Percentiles rank a stretch among this genome's conserved stretches.
These are phyloP conservation scores for Parathielavia appendiculata DNA, from an alignment of 495 filamentous ascomycete species.

Conservation along the genomic window DNA sequence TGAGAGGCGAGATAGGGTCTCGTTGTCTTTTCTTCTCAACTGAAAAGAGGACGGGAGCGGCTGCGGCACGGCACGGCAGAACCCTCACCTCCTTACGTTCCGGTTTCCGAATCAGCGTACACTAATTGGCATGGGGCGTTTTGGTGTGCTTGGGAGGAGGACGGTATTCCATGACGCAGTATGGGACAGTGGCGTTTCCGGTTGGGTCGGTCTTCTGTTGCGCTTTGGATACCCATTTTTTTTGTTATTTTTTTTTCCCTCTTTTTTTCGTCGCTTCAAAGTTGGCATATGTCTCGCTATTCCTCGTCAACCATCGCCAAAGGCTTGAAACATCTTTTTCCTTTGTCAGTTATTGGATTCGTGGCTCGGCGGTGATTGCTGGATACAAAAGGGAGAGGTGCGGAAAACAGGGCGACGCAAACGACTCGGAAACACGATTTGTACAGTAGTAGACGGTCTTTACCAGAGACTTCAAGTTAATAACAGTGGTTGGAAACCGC, in stretches of 20 bases:
- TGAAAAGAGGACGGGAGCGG: not conserved
- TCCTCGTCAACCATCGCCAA: not conserved
- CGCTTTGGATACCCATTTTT: slow-evolving; percentile 7
- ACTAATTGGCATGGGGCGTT: not conserved
- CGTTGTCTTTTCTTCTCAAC: slow-evolving; percentile 8
- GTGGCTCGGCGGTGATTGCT: not conserved
- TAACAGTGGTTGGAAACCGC: no score
- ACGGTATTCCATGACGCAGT: not conserved
- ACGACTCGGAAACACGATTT: no score
- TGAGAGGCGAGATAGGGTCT: not conserved
- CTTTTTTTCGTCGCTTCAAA: no score
- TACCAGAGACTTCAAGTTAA: no score
- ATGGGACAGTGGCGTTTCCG: not conserved
- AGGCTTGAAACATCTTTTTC: not conserved
- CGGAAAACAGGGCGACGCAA: not conserved
- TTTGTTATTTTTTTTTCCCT: not conserved
- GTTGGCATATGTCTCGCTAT: not conserved
- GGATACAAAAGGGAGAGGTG: no score
- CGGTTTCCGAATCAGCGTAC: not conserved
- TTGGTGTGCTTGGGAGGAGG: not conserved
- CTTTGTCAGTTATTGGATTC: not conserved
- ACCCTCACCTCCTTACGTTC: not conserved
- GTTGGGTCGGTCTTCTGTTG: not conserved
- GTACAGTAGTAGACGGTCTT: no score
- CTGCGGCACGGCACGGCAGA: no score